Base-by-base conservation (phyloP, 2,329 filamentous ascomycete species). In the Elsinoe ampelina region DNA sequence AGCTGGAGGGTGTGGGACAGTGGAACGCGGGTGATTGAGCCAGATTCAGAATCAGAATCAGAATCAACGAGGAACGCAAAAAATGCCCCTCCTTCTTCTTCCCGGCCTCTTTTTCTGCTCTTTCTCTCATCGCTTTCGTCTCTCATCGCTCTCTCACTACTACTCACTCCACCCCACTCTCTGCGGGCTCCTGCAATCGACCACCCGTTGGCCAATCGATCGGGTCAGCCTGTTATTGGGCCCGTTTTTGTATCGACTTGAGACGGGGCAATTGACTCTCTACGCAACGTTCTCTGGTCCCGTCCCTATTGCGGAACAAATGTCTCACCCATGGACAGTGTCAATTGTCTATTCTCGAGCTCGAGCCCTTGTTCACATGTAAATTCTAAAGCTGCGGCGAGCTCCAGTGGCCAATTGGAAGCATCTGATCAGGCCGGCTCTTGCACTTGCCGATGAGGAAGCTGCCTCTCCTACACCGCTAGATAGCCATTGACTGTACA, bases 221-320 rank as follows among this genome's bases (percentile, higher is more conserved):
- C 26, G 26, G 26, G 26, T 30, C 26, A 30, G 26, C 26, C 26
- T n/a, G n/a, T 30, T 30, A 5, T 5, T 30, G 26, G 4, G 20
- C 15, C 52, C 39, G 52, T 55, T 55, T 55, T 55, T 55, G 36
- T 55, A 55, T 55, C 52, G 36, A 26, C 52, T 55, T 22, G n/a
- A 30, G 26, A 30, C 26, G 26, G 26, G 26, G 26, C 26, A 8
- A 30, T 30, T 30, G 17, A 30, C 22, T 17, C 22, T 47, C 7
- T 26, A 47, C 17, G 22, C 42, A 19, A 8, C 32, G 47, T 35
- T 30, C 26, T 30, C 26, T 30, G 26, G 26, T 45, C 36, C 36
- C 39, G 52, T 55, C 52, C 39, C 22, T 13, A 42, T 42, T 36
- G 11, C 12, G 36, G 17, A 55, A 55, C 19, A 26, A 35, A 32